phyloP scores from a whole-genome alignment of 2,329 filamentous ascomycete genomes.

The Ophiostoma pallidulum region DNA sequence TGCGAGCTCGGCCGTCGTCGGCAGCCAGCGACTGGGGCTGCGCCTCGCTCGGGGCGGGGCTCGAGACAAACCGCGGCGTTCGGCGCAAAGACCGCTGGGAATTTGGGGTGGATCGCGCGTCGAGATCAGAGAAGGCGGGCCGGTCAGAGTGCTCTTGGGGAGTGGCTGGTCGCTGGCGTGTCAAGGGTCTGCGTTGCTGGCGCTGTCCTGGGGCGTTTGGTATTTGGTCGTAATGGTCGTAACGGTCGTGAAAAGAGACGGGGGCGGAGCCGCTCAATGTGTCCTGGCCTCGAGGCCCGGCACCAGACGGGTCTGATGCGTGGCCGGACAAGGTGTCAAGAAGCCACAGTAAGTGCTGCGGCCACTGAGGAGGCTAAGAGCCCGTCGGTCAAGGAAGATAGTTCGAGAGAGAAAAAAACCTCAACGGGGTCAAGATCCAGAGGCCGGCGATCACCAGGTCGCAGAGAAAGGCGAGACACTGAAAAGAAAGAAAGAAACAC shows the following conservation, averaged over 20 bases:
- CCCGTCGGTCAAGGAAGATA: neutral
- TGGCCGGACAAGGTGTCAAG: conserved; percentile 13
- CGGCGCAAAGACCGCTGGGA: conserved; percentile 41
- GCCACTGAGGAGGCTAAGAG: neutral
- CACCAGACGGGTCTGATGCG: conserved; percentile 15
- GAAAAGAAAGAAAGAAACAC: neutral
- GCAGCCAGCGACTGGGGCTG: neutral
- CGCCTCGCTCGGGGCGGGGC: conserved; percentile 29
- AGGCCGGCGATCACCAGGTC: too few species aligned
- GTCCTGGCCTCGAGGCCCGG: conserved; percentile 9
- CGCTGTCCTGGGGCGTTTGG: conserved; percentile 28
- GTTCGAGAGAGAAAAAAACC: neutral
- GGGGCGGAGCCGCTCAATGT: conserved; percentile 14
- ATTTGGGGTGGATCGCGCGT: conserved; percentile 36
- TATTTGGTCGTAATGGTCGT: conserved; percentile 44
- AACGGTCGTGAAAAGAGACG: conserved; percentile 37
- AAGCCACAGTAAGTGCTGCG: conserved; percentile 11
- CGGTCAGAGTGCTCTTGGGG: conserved; percentile 15
- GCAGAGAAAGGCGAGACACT: too few species aligned
- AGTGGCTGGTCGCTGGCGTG: conserved; percentile 27
- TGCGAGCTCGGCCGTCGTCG: neutral
- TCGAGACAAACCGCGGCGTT: conserved; percentile 41
- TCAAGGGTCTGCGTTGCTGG: conserved; percentile 30
- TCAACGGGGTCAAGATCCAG: too few species aligned
- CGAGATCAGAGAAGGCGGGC: conserved; percentile 11